Evolutionary conservation across 2,329 filamentous ascomycete species (phyloP).

Genomic region (Talaromyces sp.): DNA sequence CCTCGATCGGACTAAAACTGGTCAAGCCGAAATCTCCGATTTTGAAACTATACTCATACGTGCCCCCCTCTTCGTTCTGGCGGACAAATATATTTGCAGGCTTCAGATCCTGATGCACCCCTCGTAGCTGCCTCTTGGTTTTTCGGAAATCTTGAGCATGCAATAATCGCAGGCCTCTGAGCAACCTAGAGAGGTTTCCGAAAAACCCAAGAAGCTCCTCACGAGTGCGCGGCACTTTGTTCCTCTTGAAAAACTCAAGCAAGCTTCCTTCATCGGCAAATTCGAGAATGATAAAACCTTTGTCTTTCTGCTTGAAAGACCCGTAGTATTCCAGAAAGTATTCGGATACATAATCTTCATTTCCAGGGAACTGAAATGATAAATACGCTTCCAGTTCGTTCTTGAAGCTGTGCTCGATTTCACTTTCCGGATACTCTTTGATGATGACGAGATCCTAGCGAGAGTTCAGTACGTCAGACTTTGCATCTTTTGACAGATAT

Average conservation of each 20-base stretch:
- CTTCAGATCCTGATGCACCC: not conserved
- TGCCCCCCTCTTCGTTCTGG: not conserved
- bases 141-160: not conserved
- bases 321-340: not conserved
- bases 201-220: not conserved
- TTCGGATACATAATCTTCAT: not conserved
- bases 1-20: not conserved
- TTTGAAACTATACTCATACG: not conserved
- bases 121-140: not conserved
- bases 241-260: constrained; percentile 3
- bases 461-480: not conserved
- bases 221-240: constrained; percentile 1
- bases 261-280: constrained; percentile 14
- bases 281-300: constrained; percentile 1
- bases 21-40: not conserved
- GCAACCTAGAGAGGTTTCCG: not conserved
- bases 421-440: constrained; percentile 12
- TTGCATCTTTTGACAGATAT: not conserved
- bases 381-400: constrained; percentile 12
- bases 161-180: not conserved
- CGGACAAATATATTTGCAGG: not conserved
- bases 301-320: not conserved
- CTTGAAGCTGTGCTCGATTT: constrained; percentile 9
- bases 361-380: not conserved
- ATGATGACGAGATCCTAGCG: constrained; percentile 2